phyloP scores from a whole-genome alignment of 176 grass and related monocot species.

The Poa pratensis region DNA sequence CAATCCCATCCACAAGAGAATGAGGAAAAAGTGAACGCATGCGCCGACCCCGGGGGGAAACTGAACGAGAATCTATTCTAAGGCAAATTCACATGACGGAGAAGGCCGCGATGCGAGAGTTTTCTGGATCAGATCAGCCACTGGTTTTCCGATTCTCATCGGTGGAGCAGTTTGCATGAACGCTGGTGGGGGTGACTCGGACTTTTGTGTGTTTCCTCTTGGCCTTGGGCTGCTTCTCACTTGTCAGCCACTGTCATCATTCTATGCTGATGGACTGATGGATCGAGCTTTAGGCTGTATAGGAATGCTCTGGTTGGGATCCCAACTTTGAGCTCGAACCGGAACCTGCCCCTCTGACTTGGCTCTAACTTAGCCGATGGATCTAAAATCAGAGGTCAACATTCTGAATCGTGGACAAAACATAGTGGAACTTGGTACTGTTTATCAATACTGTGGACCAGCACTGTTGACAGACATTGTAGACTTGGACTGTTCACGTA shows the following conservation, averaged over 20 bases:
- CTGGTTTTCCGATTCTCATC: not conserved
- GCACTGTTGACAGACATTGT: too few species aligned
- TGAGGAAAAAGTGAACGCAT: not conserved
- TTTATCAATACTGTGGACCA: too few species aligned
- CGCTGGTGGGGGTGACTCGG: slow-evolving; percentile 26
- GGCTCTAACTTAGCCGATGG: too few species aligned
- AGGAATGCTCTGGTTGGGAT: too few species aligned
- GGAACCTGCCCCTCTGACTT: too few species aligned
- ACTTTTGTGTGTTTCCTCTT: slow-evolving; percentile 28
- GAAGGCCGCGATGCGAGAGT: not conserved
- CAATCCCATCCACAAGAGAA: slow-evolving; percentile 39
- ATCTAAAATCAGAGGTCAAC: too few species aligned
- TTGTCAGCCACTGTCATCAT: not conserved
- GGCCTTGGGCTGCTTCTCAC: slow-evolving; percentile 14
- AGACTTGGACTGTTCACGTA: too few species aligned
- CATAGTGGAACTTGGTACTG: too few species aligned
- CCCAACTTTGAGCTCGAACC: too few species aligned
- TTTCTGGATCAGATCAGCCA: not conserved
- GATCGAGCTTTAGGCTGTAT: too few species aligned
- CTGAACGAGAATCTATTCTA: slow-evolving; percentile 33
- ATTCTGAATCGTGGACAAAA: too few species aligned
- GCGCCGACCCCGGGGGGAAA: slow-evolving; percentile 34
- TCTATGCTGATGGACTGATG: too few species aligned
- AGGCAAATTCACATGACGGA: slow-evolving; percentile 34
- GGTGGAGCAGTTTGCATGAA: slow-evolving; percentile 29